Base-by-base conservation (phyloP, 2,329 filamentous ascomycete species). In the Saccharata proteae region DNA sequence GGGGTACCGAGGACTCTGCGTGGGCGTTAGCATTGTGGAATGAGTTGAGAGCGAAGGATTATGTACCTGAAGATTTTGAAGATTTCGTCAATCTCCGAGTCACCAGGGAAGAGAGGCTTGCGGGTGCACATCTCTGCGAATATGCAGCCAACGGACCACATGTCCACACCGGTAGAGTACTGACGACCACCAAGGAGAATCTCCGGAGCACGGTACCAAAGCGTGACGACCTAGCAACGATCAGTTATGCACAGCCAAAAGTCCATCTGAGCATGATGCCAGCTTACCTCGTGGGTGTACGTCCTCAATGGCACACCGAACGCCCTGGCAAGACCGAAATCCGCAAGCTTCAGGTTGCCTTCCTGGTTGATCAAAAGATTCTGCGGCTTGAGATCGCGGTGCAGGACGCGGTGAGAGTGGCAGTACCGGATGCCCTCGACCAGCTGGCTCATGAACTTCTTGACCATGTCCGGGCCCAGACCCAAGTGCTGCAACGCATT, bases 121-220 rank as follows among this genome's bases (percentile, higher is more conserved):
- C 83, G 74, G 2, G 85, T 93, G 59, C 83, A 92, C 86, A 93
- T 93, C 59, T 93, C 85, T 7, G 86, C 85, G 55, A 93, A 93
- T 57, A 93, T 93, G 57, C 84, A 90, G 39, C 85, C 85, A 29
- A 86, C 77, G 18, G 82, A 90, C 85, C 85, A 93, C 81, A 93
- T 93, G 51, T 93, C 85, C 24, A 93, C 84, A 35, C 85, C 85
- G 10, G 85, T 93, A 10, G 82, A 90, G 62, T 93, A 93, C 55
- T 93, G 84, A 31, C 85, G 77, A 35, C 85, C 84, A 51, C 85
- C 85, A 2, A 93, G 74, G 13, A 93, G 69, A 57, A 93, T 92
- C 56, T 93, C 85, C 1, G 85, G 85, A 6, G 84, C 72, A 39
- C 86, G 79, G 55, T 93, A 93, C 85, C 85, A 93, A 36, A 93